phyloP scores from a whole-genome alignment of 805 yeast genomes.

The Saccharomyces mikatae region DNA sequence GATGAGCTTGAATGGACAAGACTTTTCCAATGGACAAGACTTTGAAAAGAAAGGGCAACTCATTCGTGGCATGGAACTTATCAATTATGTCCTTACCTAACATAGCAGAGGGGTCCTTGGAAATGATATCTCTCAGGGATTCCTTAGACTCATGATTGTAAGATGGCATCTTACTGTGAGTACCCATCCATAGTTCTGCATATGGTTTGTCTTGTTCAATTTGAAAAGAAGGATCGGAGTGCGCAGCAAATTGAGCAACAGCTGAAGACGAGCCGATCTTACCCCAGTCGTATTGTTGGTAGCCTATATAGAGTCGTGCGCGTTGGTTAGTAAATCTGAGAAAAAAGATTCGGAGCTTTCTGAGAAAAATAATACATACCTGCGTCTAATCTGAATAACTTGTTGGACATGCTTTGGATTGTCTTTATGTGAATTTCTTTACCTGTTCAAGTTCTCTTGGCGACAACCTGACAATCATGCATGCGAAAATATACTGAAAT shows the following conservation, averaged over 20 bases:
- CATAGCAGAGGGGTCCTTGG: slow-evolving; percentile 46
- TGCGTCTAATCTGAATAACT: slow-evolving; percentile 35
- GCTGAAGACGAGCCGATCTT: slow-evolving; percentile 78
- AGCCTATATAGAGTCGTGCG: slow-evolving; percentile 34
- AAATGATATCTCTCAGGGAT: slow-evolving; percentile 59
- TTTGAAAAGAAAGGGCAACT: slow-evolving; percentile 87
- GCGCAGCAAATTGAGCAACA: slow-evolving; percentile 79
- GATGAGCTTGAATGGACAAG: slow-evolving; percentile 94
- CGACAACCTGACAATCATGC: background rate
- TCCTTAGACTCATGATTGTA: slow-evolving; percentile 44
- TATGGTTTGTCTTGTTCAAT: slow-evolving; percentile 77
- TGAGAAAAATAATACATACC: slow-evolving; percentile 21
- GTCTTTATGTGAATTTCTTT: background rate
- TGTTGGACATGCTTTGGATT: slow-evolving; percentile 24
- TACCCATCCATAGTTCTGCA: slow-evolving; percentile 99
- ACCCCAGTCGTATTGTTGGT: slow-evolving; percentile 82
- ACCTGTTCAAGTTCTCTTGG: background rate
- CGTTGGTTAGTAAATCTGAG: background rate
- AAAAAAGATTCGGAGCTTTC: background rate
- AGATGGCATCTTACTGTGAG: slow-evolving; percentile 90
- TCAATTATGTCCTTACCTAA: slow-evolving; percentile 52
- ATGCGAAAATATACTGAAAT: background rate
- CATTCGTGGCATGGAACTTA: slow-evolving; percentile 61
- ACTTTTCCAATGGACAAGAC: slow-evolving; percentile 91
- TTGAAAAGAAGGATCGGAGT: slow-evolving; percentile 51